Conservation (phyloP, 441 rosid species). For the Gossypium gossypioides region DNA sequence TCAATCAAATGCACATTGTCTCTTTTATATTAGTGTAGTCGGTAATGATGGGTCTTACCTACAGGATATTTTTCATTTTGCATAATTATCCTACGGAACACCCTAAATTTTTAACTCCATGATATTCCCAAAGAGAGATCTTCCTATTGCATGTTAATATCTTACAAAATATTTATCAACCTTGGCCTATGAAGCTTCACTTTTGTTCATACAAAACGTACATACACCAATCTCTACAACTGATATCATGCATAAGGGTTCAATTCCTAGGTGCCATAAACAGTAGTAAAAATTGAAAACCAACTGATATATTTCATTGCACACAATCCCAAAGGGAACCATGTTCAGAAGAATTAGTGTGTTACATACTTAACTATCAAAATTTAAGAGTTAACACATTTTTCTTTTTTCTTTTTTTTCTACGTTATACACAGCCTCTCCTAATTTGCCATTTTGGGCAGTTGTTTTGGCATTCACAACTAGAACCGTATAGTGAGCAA, state of each 20-base stretch:
- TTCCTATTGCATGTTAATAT: too few species aligned
- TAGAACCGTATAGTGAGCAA: background rate
- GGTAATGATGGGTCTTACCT: too few species aligned
- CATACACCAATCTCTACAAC: too few species aligned
- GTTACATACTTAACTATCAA: background rate
- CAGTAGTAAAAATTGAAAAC: background rate
- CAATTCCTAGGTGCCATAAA: background rate
- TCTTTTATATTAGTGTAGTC: background rate
- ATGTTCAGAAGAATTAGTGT: background rate
- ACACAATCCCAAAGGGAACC: background rate
- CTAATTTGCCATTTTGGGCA: background rate
- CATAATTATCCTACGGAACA: too few species aligned
- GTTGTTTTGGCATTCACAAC: background rate
- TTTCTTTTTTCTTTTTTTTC: background rate
- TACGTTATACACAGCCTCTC: background rate
- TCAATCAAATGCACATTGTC: background rate
- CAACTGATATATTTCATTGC: background rate
- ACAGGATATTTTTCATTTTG: too few species aligned
- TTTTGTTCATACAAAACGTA: background rate
- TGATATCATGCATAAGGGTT: background rate
- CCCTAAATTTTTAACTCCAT: too few species aligned
- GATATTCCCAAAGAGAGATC: too few species aligned
- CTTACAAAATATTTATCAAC: too few species aligned
- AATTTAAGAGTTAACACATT: background rate
- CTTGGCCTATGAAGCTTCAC: too few species aligned